These are phyloP conservation scores for Aspergillus sclerotioniger DNA, from an alignment of 495 filamentous ascomycete genomes.

Conservation along the genomic window DNA sequence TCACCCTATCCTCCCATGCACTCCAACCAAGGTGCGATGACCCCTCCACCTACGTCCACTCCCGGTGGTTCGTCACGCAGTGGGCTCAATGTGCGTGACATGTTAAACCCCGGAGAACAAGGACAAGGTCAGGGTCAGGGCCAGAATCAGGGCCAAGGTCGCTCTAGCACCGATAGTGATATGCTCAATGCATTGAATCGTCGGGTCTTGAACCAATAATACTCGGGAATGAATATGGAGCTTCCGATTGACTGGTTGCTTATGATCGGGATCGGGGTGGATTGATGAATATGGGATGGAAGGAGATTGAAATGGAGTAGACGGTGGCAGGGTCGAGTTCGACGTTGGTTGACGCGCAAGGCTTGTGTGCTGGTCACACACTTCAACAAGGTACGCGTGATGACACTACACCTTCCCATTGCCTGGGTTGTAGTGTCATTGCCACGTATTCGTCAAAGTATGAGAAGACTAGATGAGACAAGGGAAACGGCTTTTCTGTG, in stretches of 20 bases:
- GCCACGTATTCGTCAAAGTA: neutral
- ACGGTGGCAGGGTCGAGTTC: constrained; percentile 3
- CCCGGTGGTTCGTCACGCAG: constrained; percentile 39
- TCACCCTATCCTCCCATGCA: constrained; percentile 49
- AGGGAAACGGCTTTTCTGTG: neutral
- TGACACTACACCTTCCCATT: no score
- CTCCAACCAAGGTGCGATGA: constrained; percentile 32
- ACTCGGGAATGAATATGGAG: neutral
- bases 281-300: neutral
- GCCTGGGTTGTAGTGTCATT: neutral
- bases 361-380: constrained; percentile 28
- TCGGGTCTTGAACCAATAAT: constrained; percentile 33
- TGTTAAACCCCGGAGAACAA: constrained; percentile 45
- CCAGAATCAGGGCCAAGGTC: constrained; percentile 27
- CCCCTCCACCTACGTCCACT: constrained; percentile 41
- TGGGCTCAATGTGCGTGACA: constrained; percentile 53
- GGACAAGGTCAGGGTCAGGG: neutral
- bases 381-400: neutral
- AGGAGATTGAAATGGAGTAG: constrained; percentile 11
- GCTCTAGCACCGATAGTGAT: constrained; percentile 53
- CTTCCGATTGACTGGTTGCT: neutral
- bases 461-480: neutral
- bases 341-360: constrained; percentile 8
- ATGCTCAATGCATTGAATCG: constrained; percentile 57
- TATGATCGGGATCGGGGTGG: neutral